Evolutionary conservation across 495 filamentous ascomycete species (phyloP).

Genomic region (Mytilinidion resinicola): DNA sequence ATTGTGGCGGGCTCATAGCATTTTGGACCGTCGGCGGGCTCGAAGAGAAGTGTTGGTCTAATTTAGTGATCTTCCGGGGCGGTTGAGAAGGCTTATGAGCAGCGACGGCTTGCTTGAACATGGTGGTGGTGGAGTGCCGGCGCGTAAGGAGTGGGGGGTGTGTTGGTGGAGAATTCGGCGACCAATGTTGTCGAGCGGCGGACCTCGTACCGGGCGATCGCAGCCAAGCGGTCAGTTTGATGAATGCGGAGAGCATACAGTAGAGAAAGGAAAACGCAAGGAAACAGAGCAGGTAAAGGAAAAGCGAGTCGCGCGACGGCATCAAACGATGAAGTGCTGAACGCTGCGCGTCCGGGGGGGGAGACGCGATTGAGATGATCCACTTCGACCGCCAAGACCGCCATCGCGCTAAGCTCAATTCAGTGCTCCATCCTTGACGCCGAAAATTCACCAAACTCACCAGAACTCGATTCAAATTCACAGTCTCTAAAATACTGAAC

Average conservation of each 20-base stretch:
- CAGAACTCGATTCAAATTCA: too few relatives aligned
- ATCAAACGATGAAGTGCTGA: neutral
- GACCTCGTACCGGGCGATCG: conserved; percentile 10
- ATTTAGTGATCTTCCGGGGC: neutral
- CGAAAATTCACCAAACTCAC: too few relatives aligned
- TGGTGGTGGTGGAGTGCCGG: conserved; percentile 10
- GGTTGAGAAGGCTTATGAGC: conserved; percentile 5
- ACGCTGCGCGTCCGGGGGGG: too few relatives aligned
- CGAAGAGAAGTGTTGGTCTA: conserved; percentile 19
- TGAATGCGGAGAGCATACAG: conserved; percentile 28
- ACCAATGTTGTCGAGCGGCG: neutral
- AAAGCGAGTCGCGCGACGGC: conserved; percentile 6
- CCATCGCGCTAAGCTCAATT: too few relatives aligned
- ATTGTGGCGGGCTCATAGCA: neutral
- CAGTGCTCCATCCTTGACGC: too few relatives aligned
- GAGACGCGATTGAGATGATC: too few relatives aligned
- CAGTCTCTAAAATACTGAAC: too few relatives aligned
- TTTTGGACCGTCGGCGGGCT: neutral
- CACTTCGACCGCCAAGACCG: too few relatives aligned
- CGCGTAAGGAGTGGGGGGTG: conserved; percentile 5
- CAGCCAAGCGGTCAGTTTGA: conserved; percentile 14
- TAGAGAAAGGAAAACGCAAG: conserved; percentile 9
- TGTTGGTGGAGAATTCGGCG: neutral
- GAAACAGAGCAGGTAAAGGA: conserved; percentile 18
- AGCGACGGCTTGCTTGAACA: conserved; percentile 25